Conservation (phyloP, 2,329 filamentous ascomycete genomes). For the Diaporthe sp. region DNA sequence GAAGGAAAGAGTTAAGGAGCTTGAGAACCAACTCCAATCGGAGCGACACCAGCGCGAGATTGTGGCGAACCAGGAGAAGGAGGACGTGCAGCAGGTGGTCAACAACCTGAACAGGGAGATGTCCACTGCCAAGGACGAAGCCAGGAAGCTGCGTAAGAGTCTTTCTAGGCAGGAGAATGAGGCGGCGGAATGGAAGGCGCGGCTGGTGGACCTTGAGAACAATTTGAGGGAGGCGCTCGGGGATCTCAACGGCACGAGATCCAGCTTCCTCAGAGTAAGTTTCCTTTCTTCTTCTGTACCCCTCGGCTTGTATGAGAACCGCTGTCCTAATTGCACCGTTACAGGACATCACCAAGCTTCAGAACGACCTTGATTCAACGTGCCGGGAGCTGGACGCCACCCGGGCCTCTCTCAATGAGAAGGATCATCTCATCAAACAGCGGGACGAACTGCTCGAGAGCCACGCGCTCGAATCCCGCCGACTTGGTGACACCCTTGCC, state of each 20-base stretch:
- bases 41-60: constrained; percentile 91
- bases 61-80: constrained; percentile 89
- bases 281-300: background rate
- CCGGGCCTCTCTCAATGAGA: constrained; percentile 85
- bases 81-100: constrained; percentile 93
- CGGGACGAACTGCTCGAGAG: constrained; percentile 90
- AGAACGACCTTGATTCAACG: constrained; percentile 88
- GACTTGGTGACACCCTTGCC: constrained; percentile 88
- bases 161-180: constrained; percentile 89
- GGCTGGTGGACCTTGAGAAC: constrained; percentile 89
- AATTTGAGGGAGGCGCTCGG: constrained; percentile 89
- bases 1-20: constrained; percentile 79
- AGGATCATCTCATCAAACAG: constrained; percentile 90
- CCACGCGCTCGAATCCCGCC: constrained; percentile 87
- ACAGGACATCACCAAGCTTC: constrained; percentile 79
- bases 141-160: constrained; percentile 83
- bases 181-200: constrained; percentile 90
- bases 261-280: constrained; percentile 83
- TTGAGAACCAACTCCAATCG: constrained; percentile 80
- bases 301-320: background rate
- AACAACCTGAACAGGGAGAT: constrained; percentile 92
- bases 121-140: constrained; percentile 86
- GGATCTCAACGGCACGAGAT: constrained; percentile 87
- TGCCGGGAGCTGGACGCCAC: constrained; percentile 85
- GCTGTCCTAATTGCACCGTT: constrained; percentile 3